These are phyloP conservation scores for Thecaphora thlaspeos DNA, from an alignment of 1,284 basidiomycete species.

Conservation along the genomic window DNA sequence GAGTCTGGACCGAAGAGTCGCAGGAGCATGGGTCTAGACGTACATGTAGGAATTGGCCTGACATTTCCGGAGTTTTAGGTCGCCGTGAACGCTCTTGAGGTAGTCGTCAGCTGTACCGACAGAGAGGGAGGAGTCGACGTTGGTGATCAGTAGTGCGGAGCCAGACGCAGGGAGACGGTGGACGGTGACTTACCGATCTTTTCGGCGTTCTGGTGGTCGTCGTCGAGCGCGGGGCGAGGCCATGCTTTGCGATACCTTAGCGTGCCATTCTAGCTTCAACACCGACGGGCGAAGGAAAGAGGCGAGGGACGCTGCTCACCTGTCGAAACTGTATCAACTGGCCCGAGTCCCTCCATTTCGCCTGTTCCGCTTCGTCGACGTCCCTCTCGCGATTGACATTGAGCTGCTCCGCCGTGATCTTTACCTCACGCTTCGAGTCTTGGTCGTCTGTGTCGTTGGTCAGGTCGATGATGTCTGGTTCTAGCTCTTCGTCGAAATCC, in stretches of 20 bases:
- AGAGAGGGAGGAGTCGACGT: too few relatives aligned
- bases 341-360: conserved; percentile 20
- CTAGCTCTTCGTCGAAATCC: conserved; percentile 15
- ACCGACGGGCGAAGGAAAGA: too few relatives aligned
- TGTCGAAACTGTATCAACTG: conserved; percentile 36
- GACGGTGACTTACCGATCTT: conserved; percentile 11
- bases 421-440: background rate
- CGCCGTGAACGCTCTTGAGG: conserved; percentile 16
- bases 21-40: conserved; percentile 1
- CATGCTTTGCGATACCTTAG: too few relatives aligned
- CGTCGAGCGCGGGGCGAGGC: background rate
- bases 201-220: conserved; percentile 8
- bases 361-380: conserved; percentile 4
- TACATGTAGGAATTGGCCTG: conserved; percentile 17
- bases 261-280: too few relatives aligned
- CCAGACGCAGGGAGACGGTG: too few relatives aligned
- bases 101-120: conserved; percentile 19
- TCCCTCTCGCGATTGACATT: conserved; percentile 7
- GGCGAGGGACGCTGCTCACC: background rate
- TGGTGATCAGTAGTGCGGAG: too few relatives aligned
- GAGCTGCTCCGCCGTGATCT: background rate
- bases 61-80: conserved; percentile 25
- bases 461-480: conserved; percentile 14
- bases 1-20: too few relatives aligned
- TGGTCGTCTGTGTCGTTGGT: conserved; percentile 4